Conservation (phyloP, 208 protist species). For the Herpetomonas tarakana region DNA sequence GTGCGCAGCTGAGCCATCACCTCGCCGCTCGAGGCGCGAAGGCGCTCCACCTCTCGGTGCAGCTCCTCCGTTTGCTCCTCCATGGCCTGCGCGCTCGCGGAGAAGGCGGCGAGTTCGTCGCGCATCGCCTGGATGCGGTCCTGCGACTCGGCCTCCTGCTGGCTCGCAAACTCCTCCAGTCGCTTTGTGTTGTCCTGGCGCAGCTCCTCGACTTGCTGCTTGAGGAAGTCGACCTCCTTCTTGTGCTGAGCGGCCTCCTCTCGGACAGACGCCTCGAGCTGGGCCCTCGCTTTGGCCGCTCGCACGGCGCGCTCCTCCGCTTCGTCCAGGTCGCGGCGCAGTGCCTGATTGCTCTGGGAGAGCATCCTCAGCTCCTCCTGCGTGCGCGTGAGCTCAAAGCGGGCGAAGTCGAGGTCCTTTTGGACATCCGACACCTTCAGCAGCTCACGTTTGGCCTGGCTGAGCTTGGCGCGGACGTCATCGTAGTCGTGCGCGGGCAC, state of each 20-base stretch:
- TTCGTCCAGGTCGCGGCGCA: conserved; percentile 56
- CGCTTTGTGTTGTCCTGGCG: conserved; percentile 45
- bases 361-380: conserved; percentile 65
- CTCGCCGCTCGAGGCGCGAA: background rate
- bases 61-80: conserved; percentile 29
- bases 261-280: conserved; percentile 30
- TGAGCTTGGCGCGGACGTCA: conserved; percentile 66
- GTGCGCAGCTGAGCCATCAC: conserved; percentile 4
- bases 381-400: conserved; percentile 66
- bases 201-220: conserved; percentile 57
- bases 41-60: conserved; percentile 20
- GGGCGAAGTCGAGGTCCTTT: conserved; percentile 72
- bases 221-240: conserved; percentile 67
- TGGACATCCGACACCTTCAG: conserved; percentile 71
- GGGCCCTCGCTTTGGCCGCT: conserved; percentile 42
- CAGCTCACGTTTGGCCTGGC: conserved; percentile 72
- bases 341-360: conserved; percentile 31
- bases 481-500: conserved; percentile 80
- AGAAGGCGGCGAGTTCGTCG: conserved; percentile 39
- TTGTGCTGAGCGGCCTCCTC: conserved; percentile 19
- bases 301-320: conserved; percentile 39
- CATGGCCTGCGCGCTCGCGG: conserved; percentile 17
- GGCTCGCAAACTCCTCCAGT: conserved; percentile 49
- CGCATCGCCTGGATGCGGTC: conserved; percentile 53
- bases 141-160: conserved; percentile 56